Base-by-base conservation (phyloP, 106 monocot genomes). In the Dendrobium chrysotoxum region DNA sequence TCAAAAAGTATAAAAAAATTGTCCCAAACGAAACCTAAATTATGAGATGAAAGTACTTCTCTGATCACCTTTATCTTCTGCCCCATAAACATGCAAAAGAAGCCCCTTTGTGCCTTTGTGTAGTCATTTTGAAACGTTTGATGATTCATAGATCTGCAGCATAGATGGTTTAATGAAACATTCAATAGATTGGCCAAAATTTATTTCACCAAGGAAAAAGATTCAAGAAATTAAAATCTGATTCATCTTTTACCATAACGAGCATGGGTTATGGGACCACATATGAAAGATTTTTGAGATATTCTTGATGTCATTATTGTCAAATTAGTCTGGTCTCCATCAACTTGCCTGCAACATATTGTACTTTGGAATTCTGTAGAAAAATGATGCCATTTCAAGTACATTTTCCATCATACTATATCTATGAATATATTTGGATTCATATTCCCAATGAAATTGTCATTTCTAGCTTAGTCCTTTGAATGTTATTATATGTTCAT, bases 321-420 rank as follows among this genome's bases (percentile, higher is more conserved):
- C 61, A 7, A 61, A 61, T 61, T n/a, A 61, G 61, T 23, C 20
- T 20, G 5, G 61, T 61, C 61, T 61, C 61, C 61, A n/a, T 61
- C 70, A 35, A 70, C 31, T 35, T 70, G 15, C 70, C 70, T 30
- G 70, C 70, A 70, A 35, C 30, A 70, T 35, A n/a, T 70, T 70
- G 70, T 70, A 30, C 70, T 70, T 70, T 70, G 70, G 31, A 31
- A 70, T 28, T 30, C 31, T 70, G 25, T 38, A 30, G 70, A 13
- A 30, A 70, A 70, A 35, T 70, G 4, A 70, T 35, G 70, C 70
- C 35, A 70, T 28, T 35, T 28, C 31, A 30, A 65, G 64, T 70
- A 70, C 23, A 70, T 30, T 70, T 70, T 16, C 70, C 13, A 3
- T n/a, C 35, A 30, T 30, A 16, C 70, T 70, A 70, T 70, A 11